Percentiles rank a stretch among this genome's conserved stretches.
Evolutionary conservation across 2,329 filamentous ascomycete genomes (phyloP).

Genomic region (Rutstroemia sp.): DNA sequence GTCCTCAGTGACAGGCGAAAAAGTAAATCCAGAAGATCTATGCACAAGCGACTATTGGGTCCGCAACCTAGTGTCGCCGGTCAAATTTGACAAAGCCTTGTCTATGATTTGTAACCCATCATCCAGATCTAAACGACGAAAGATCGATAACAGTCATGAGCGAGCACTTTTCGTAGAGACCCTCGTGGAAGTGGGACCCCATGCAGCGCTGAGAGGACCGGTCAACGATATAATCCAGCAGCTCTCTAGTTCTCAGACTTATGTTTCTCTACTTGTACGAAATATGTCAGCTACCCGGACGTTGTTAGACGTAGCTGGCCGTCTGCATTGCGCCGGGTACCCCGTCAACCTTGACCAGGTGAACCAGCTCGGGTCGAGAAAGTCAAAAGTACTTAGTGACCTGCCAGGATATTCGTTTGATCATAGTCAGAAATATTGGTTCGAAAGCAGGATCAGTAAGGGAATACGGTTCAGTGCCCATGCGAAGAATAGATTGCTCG

Average conservation of each 20-base stretch:
- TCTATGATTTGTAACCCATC: not conserved
- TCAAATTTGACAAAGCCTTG: slow-evolving; percentile 32
- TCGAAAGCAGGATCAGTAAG: slow-evolving; percentile 41
- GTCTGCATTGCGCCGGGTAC: not conserved
- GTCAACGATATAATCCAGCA: slow-evolving; percentile 10
- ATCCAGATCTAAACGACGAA: slow-evolving; percentile 5
- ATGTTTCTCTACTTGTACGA: not conserved
- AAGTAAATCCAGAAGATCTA: slow-evolving; percentile 1
- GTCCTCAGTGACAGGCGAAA: slow-evolving; percentile 2
- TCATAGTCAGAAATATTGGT: slow-evolving; percentile 42
- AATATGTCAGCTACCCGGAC: not conserved
- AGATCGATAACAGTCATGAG: slow-evolving; percentile 12
- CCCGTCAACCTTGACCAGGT: not conserved
- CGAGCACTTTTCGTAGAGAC: slow-evolving; percentile 12
- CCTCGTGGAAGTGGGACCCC: slow-evolving; percentile 30
- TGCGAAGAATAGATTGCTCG: slow-evolving; percentile 32
- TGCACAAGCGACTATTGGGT: slow-evolving; percentile 34
- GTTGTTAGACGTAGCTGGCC: not conserved
- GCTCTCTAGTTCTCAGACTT: not conserved
- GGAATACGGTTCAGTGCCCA: slow-evolving; percentile 38
- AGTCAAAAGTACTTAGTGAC: slow-evolving; percentile 29
- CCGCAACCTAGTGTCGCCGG: slow-evolving; percentile 37
- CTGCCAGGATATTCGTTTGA: slow-evolving; percentile 48
- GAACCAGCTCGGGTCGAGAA: not conserved
- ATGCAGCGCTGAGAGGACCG: slow-evolving; percentile 29